Conservation (phyloP, 106 monocot genomes). For the Narthecium ossifragum region DNA sequence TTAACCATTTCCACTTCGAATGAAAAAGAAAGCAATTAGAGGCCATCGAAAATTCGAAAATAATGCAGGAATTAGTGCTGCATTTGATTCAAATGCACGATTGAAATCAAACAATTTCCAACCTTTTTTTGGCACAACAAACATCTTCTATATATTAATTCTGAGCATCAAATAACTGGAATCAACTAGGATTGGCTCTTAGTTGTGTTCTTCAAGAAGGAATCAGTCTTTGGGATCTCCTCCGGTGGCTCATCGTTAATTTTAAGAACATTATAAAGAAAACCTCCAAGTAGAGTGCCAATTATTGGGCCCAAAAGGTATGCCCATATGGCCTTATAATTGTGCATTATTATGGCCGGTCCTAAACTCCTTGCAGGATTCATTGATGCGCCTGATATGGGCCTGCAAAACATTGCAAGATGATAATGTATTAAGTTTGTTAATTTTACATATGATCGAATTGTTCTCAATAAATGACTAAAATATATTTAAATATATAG, state of each 20-base stretch:
- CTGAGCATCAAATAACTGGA: neutral
- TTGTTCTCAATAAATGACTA: no score
- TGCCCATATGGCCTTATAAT: constrained; percentile 4
- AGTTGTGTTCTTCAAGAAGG: neutral
- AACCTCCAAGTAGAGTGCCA: neutral
- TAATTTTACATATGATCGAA: no score
- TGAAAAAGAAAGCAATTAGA: no score
- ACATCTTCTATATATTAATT: neutral
- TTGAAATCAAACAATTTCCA: neutral
- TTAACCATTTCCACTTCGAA: no score
- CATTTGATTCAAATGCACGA: neutral
- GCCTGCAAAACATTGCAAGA: no score
- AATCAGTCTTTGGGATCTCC: constrained; percentile 1
- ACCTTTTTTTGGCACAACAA: neutral
- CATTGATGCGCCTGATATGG: constrained; percentile 8
- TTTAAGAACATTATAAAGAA: neutral
- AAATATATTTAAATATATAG: no score
- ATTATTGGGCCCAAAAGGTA: constrained; percentile 2
- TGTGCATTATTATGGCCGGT: constrained; percentile 1
- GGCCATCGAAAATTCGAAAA: no score
- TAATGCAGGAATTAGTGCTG: neutral
- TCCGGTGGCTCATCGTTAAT: neutral
- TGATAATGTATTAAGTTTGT: no score
- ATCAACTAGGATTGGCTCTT: neutral
- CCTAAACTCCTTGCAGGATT: constrained; percentile 7